A percentile compares a stretch with the other conserved stretches of the same genome.
Evolutionary conservation across 139 green algal species (phyloP).

Genomic region (Chlamydomonas urium): DNA sequence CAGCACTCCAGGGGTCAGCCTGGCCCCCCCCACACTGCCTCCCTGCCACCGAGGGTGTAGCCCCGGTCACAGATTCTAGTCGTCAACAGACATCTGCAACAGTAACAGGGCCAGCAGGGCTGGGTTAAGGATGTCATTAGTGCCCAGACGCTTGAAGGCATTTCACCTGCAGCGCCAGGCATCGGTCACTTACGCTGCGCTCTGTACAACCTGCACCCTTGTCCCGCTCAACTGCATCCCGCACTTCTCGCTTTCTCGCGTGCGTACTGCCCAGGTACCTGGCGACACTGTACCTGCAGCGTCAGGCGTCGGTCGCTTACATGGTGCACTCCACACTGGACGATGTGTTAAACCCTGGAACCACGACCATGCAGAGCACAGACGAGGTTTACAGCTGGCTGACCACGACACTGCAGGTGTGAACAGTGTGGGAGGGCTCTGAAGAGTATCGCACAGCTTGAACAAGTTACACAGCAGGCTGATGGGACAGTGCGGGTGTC

Average conservation of each 20-base stretch:
- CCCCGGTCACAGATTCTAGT: no score
- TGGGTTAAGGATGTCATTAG: no score
- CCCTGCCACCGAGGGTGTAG: no score
- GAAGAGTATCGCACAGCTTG: neutral
- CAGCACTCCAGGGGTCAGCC: no score
- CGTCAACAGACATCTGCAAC: no score
- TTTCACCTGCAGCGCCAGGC: no score
- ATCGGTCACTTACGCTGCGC: no score
- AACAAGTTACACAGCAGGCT: neutral
- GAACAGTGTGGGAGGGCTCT: neutral
- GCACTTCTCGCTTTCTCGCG: no score
- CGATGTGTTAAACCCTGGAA: constrained; percentile 41
- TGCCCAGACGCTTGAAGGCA: neutral
- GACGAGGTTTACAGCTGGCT: constrained; percentile 67
- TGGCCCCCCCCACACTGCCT: no score
- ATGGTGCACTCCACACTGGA: constrained; percentile 52
- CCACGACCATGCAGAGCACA: constrained; percentile 35
- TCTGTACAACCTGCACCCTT: neutral
- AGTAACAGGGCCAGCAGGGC: no score
- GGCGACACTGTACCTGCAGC: constrained; percentile 13
- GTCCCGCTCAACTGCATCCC: neutral
- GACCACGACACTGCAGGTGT: constrained; percentile 37
- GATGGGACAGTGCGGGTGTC: neutral
- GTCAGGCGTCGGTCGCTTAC: neutral
- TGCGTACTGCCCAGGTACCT: no score